Evolutionary conservation across 2,329 filamentous ascomycete genomes (phyloP).

Genomic region (Fusarium begoniae): DNA sequence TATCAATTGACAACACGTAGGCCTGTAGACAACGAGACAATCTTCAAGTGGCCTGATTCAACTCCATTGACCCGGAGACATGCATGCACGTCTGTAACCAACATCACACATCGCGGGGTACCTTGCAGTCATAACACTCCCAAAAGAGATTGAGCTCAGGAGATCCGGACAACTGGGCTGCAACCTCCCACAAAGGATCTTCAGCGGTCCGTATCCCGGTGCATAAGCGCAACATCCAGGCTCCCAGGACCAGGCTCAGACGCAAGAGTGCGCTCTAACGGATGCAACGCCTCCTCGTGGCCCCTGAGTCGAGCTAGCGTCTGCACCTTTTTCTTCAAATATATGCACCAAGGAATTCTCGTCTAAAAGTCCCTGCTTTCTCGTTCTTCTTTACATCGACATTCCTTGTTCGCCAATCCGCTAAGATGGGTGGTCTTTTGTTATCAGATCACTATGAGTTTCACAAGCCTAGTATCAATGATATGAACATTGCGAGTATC

Average conservation of each 20-base stretch:
- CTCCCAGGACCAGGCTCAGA: neutral
- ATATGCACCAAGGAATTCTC: constrained; percentile 11
- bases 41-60: too few species aligned
- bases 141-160: neutral
- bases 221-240: neutral
- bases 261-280: neutral
- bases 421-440: constrained; percentile 36
- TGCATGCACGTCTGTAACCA: neutral
- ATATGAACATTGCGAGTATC: constrained; percentile 45
- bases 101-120: neutral
- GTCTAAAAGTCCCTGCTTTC: neutral
- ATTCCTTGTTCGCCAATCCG: neutral
- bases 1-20: too few species aligned
- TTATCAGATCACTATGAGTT: constrained; percentile 32
- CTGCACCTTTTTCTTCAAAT: neutral
- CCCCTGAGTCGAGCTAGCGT: constrained; percentile 11
- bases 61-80: neutral
- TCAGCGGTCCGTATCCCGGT: constrained; percentile 10
- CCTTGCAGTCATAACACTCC: neutral
- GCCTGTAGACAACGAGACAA: neutral
- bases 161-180: neutral
- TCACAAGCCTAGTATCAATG: constrained; percentile 32
- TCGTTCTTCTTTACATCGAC: neutral
- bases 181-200: constrained; percentile 3
- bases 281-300: neutral